Base-by-base conservation (phyloP, 2,329 filamentous ascomycete species). In the Calonectria honghensis region DNA sequence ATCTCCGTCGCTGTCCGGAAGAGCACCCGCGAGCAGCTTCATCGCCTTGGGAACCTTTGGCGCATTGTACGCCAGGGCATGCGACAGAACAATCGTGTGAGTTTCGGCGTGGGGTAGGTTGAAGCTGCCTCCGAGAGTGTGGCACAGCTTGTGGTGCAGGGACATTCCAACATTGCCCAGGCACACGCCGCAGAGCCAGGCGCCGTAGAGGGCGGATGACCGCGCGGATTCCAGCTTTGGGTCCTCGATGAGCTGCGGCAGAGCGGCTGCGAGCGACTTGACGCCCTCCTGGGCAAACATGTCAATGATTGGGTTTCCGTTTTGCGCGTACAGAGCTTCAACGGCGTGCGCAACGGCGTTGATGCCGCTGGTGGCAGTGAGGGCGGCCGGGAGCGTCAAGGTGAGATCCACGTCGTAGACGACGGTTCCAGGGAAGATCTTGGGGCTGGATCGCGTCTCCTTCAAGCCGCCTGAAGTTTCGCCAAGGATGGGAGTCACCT, bases 381-480 rank as follows among this genome's bases (percentile, higher is more conserved):
- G 85, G 0, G 81, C 82, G 4, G 83, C 79, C 0, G 92, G 91
- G 32, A 93, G 84, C 1, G 89, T 90, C 87, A 92, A 87, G 0
- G 91, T 93, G 69, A 93, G 83, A 78, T 92, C 87, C 24, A 93
- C 90, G 83, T 93, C 92, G 80, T 93, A 93, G 51, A 94, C 90
- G 10, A 93, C 91, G 0, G 89, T 89, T 0, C 86, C 87, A 0
- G 92, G 92, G 39, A 93, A 59, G 70, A 93, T 92, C 80, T 88
- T 90, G 1, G 89, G 88, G 80, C 93, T 91, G 3, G 85, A 86
- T 35, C 88, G 85, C 6, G 91, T 93, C 72, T 88, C 89, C 84
- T 93, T 93, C 74, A 86, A 80, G 0, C 91, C 91, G 66, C 89
- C 87, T 24, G 86, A 85, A 0, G 91, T 93, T 83, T 93, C 91